Conservation (phyloP, 2,329 filamentous ascomycete species). For the Dothideomycetes sp. region DNA sequence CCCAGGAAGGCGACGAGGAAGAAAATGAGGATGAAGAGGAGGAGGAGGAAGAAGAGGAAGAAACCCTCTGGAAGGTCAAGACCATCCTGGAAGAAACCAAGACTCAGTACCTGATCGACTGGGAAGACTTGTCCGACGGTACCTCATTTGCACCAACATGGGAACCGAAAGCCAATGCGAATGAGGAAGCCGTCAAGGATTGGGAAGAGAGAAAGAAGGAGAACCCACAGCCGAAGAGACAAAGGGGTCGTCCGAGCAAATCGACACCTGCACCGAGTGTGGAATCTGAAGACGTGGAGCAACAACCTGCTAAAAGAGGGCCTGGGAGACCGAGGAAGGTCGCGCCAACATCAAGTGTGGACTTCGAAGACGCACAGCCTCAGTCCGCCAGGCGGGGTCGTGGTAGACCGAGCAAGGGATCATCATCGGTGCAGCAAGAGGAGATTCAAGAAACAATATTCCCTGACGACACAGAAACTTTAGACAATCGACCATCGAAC, state of each 20-base stretch:
- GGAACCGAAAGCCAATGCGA: constrained; percentile 36
- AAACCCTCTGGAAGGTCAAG: constrained; percentile 19
- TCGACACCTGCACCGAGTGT: not conserved
- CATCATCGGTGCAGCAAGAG: constrained; percentile 1
- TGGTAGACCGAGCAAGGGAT: constrained; percentile 1
- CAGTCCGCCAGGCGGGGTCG: not conserved
- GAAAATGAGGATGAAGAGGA: constrained; percentile 20
- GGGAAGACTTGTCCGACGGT: constrained; percentile 45
- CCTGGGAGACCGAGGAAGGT: not conserved
- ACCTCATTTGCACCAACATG: constrained; percentile 42
- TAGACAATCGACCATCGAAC: no score
- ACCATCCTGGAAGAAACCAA: constrained; percentile 27
- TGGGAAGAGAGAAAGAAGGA: constrained; percentile 26
- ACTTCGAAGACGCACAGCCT: not conserved
- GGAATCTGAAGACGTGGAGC: no score
- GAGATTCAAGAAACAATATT: constrained; percentile 4
- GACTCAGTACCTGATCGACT: constrained; percentile 46
- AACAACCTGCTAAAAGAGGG: not conserved
- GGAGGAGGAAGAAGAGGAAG: constrained; percentile 14
- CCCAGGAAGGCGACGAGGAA: constrained; percentile 1
- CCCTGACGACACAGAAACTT: not conserved
- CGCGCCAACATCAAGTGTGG: not conserved
- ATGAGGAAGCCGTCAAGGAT: constrained; percentile 26
- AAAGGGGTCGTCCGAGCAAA: not conserved
- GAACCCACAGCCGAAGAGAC: not conserved